These are phyloP conservation scores for Phytopythium boreale DNA, from an alignment of 352 stramenopile species.

Conservation along the genomic window DNA sequence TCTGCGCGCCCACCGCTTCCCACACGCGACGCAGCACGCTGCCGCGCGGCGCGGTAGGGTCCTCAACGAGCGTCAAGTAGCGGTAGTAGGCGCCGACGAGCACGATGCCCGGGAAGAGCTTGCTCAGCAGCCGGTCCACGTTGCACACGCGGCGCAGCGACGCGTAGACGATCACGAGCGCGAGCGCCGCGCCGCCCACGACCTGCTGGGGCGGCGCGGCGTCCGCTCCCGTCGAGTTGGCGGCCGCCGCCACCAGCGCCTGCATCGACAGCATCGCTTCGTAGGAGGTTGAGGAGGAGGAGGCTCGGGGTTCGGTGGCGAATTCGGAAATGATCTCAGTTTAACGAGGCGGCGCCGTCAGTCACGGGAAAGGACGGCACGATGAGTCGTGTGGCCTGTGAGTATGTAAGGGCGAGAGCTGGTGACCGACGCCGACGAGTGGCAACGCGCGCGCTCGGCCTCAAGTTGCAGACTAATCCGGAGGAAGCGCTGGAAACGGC, in stretches of 20 bases:
- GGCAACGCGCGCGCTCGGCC: background rate
- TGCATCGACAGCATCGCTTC: conserved; percentile 4
- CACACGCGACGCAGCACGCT: conserved; percentile 38
- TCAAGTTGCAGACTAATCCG: conserved; percentile 10
- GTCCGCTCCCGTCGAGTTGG: background rate
- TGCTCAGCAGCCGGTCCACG: conserved; percentile 56
- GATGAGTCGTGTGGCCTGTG: background rate
- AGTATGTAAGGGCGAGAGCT: background rate
- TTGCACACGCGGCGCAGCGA: conserved; percentile 66
- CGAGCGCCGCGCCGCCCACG: conserved; percentile 30
- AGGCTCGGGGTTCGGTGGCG: background rate
- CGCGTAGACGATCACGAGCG: conserved; percentile 45
- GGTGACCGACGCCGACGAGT: background rate
- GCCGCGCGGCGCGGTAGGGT: conserved; percentile 7
- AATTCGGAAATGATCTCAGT: background rate
- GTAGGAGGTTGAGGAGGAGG: background rate
- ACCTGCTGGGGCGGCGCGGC: conserved; percentile 18
- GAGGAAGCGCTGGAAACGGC: background rate
- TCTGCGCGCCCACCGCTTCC: conserved; percentile 15
- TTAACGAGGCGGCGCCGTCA: background rate
- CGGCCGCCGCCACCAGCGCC: conserved; percentile 5
- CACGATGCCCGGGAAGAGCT: conserved; percentile 53
- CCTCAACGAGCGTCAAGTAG: conserved; percentile 27
- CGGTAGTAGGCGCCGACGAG: conserved; percentile 49
- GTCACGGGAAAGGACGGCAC: background rate